Conservation (phyloP, 345 rosid genomes). For the Eucalyptus pauciflora region DNA sequence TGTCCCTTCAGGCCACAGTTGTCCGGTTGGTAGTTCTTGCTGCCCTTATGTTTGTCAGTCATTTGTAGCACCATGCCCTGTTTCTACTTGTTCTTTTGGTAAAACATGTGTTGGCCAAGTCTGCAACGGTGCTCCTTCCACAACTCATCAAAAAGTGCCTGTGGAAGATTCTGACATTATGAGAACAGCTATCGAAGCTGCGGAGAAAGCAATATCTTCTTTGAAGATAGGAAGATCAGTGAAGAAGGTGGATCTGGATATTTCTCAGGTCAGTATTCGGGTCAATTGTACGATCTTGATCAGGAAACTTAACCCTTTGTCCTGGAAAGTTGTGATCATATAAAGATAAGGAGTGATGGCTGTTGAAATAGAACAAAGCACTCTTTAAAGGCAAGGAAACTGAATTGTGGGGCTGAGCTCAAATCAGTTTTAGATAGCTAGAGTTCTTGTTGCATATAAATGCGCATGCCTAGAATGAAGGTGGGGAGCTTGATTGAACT, state of each 20-base stretch:
- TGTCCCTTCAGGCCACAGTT: conserved; percentile 8
- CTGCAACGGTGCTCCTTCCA: neutral
- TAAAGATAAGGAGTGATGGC: neutral
- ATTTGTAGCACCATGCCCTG: conserved; percentile 14
- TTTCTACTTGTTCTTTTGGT: conserved; percentile 16
- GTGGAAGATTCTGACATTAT: conserved; percentile 8
- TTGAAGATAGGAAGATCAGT: conserved; percentile 2
- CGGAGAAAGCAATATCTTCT: conserved; percentile 42
- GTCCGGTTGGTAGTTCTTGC: conserved; percentile 10
- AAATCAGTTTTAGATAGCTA: neutral
- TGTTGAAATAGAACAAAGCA: neutral
- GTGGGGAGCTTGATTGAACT: neutral
- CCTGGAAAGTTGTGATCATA: neutral
- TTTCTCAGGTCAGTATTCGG: neutral
- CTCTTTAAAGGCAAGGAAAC: neutral
- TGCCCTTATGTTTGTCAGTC: conserved; percentile 26
- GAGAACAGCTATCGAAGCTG: conserved; percentile 45
- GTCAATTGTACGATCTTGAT: neutral
- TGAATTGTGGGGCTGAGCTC: neutral
- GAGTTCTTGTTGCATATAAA: neutral
- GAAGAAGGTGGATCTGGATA: conserved; percentile 15
- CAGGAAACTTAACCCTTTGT: neutral
- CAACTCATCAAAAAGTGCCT: neutral
- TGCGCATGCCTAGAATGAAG: neutral
- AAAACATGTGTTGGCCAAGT: conserved; percentile 1